These are phyloP conservation scores for Calvatia gigantea DNA, from an alignment of 768 basidiomycete genomes.

Conservation along the genomic window DNA sequence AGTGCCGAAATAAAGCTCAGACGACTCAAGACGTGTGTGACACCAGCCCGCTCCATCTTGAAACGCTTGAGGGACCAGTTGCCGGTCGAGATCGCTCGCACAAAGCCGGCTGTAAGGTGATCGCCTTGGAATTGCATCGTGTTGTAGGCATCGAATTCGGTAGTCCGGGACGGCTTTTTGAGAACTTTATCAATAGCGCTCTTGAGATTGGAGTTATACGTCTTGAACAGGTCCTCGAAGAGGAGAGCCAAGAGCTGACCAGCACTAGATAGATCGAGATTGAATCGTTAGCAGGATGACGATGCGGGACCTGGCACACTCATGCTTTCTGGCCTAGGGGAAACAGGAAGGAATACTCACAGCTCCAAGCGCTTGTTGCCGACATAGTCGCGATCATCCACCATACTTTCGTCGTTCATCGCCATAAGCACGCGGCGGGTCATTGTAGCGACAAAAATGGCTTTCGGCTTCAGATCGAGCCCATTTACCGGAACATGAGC, in stretches of 20 bases:
- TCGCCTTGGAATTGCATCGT: slow-evolving; percentile 97
- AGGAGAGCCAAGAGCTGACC: slow-evolving; percentile 93
- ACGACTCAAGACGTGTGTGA: slow-evolving; percentile 95
- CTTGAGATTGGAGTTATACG: slow-evolving; percentile 95
- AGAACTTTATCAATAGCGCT: slow-evolving; percentile 94
- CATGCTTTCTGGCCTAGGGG: neutral
- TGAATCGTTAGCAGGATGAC: neutral
- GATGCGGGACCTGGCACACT: neutral
- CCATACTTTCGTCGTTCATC: slow-evolving; percentile 94
- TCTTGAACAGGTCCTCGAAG: slow-evolving; percentile 99
- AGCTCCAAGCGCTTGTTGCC: slow-evolving; percentile 98
- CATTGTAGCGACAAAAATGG: slow-evolving; percentile 98
- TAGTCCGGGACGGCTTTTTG: slow-evolving; percentile 92
- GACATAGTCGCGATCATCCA: slow-evolving; percentile 98
- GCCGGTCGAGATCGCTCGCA: slow-evolving; percentile 96
- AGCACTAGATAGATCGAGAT: slow-evolving; percentile 57
- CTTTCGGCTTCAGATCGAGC: slow-evolving; percentile 89
- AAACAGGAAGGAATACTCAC: slow-evolving; percentile 44
- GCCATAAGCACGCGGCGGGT: slow-evolving; percentile 94
- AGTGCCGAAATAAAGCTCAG: slow-evolving; percentile 95
- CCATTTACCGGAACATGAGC: slow-evolving; percentile 92
- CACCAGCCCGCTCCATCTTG: slow-evolving; percentile 98
- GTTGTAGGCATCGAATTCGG: slow-evolving; percentile 91
- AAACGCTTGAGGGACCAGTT: slow-evolving; percentile 99
- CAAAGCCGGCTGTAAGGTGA: slow-evolving; percentile 92